Percentiles rank a stretch among this genome's conserved stretches.
These are phyloP conservation scores for Tetragonia tetragonoides DNA, from an alignment of 148 eudicot species.

Conservation along the genomic window DNA sequence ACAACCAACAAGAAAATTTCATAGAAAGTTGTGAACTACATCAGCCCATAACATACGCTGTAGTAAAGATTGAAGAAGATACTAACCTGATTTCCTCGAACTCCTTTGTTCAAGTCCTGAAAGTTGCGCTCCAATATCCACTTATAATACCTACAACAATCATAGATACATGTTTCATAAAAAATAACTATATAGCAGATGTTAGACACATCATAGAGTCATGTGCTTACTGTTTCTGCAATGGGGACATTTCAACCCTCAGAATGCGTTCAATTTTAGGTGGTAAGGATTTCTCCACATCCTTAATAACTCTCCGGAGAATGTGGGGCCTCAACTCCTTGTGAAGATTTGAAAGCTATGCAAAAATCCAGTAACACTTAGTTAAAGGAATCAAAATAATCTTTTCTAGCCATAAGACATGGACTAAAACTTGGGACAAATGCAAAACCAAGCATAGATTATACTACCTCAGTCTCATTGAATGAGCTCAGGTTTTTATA, in stretches of 20 bases:
- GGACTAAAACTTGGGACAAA: not conserved
- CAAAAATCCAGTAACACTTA: not conserved
- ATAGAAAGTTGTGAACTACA: not conserved
- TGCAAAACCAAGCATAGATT: not conserved
- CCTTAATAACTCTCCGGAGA: slow-evolving; percentile 94
- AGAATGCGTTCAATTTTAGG: slow-evolving; percentile 98
- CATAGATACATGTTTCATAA: slow-evolving; percentile 4
- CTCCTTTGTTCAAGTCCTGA: slow-evolving; percentile 96
- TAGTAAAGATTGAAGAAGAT: not conserved
- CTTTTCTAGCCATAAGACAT: not conserved
- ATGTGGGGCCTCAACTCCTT: slow-evolving; percentile 98
- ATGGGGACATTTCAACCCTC: slow-evolving; percentile 98
- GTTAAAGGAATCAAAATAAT: not conserved
- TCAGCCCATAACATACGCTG: not conserved
- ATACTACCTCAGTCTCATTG: slow-evolving; percentile 80
- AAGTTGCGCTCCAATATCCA: slow-evolving; percentile 99
- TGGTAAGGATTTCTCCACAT: slow-evolving; percentile 98
- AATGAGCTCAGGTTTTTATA: slow-evolving; percentile 97
- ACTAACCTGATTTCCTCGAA: slow-evolving; percentile 96
- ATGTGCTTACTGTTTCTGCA: slow-evolving; percentile 83
- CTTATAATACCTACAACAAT: slow-evolving; percentile 79
- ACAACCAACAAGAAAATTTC: not conserved
- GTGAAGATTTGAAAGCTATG: slow-evolving; percentile 94
- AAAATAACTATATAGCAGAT: not conserved
- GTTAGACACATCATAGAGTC: not conserved